Evolutionary conservation across 441 rosid species (phyloP).

Genomic region (Croton laevigatus): DNA sequence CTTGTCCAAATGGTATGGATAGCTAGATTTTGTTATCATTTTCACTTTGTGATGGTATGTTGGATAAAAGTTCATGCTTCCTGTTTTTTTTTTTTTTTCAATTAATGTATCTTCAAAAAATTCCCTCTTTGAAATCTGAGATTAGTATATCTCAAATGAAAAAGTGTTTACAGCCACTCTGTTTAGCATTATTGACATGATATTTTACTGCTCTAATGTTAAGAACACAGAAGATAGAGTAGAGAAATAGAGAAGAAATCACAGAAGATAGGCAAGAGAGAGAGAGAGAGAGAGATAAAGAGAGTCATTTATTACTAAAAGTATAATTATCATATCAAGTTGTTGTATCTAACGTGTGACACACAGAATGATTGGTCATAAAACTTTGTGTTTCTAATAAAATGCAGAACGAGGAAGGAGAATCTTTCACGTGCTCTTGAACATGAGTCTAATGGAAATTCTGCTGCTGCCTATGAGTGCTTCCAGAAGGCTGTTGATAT

Average conservation of each 20-base stretch:
- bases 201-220: not conserved
- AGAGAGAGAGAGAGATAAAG: no score
- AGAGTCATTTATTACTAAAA: no score
- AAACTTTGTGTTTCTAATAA: slow-evolving; percentile 8
- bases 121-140: not conserved
- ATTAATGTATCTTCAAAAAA: not conserved
- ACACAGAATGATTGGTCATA: not conserved
- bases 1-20: not conserved
- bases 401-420: slow-evolving; percentile 76
- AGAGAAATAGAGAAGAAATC: no score
- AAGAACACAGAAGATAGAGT: no score
- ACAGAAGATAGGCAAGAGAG: no score
- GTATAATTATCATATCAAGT: not conserved
- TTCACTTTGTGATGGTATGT: slow-evolving; percentile 1
- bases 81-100: not conserved
- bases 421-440: slow-evolving; percentile 82
- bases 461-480: slow-evolving; percentile 83
- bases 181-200: slow-evolving; percentile 9
- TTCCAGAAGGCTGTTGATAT: slow-evolving; percentile 95
- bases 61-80: slow-evolving; percentile 4
- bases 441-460: slow-evolving; percentile 81
- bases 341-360: not conserved
- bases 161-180: slow-evolving; percentile 4
- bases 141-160: not conserved
- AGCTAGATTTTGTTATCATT: not conserved